phyloP scores from a whole-genome alignment of 306 rosid species.

The Canavalia gladiata region DNA sequence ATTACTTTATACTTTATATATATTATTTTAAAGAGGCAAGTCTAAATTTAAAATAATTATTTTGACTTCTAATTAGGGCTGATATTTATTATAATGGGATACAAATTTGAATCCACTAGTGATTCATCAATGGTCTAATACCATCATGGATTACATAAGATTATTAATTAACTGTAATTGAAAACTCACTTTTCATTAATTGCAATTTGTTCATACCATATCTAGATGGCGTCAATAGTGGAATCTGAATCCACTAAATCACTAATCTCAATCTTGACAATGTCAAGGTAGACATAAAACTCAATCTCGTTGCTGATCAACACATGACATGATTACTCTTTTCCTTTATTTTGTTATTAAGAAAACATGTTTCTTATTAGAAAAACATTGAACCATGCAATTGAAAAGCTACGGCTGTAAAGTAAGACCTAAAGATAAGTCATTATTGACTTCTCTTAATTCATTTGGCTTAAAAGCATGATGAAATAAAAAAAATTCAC shows the following conservation, averaged over 20 bases:
- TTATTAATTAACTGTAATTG: constrained; percentile 7
- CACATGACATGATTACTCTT: neutral
- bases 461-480: constrained; percentile 10
- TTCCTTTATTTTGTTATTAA: neutral
- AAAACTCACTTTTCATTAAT: neutral
- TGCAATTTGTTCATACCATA: constrained; percentile 19
- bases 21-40: neutral
- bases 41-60: neutral
- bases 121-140: constrained; percentile 27
- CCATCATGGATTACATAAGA: constrained; percentile 22
- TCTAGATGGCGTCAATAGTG: neutral
- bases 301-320: constrained; percentile 3
- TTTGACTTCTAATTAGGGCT: neutral
- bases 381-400: constrained; percentile 39
- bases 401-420: constrained; percentile 43
- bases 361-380: constrained; percentile 23
- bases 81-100: constrained; percentile 37
- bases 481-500: neutral
- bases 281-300: neutral
- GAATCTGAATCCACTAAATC: constrained; percentile 15
- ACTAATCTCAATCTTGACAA: neutral
- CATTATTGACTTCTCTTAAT: constrained; percentile 18
- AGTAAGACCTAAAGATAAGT: constrained; percentile 35
- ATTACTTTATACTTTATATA: neutral
- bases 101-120: constrained; percentile 48